Base-by-base conservation (phyloP, 2,329 filamentous ascomycete species). In the Claviceps sorghi region DNA sequence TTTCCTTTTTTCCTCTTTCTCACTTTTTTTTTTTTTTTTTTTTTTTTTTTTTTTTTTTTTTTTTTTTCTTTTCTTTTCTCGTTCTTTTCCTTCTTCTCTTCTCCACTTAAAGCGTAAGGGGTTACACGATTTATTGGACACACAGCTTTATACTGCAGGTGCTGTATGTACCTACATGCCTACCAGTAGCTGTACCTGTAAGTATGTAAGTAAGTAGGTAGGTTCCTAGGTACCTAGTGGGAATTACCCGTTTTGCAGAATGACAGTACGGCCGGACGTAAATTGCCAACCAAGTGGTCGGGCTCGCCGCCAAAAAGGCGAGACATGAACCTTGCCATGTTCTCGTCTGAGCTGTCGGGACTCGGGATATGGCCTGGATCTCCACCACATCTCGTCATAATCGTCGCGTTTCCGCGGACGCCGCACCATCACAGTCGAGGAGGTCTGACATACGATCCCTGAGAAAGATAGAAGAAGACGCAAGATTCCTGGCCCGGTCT, bases 371-470 rank as follows among this genome's bases (percentile, higher is more conserved):
- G 26, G 26, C 26, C 26, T 26, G 36, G n/a, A n/a, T 50, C 48
- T 49, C 54, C 56, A 57, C 56, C 50, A 44, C 46, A 47, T 45
- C 19, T 53, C 54, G 54, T 52, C 52, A 57, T 54, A 19, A 42
- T 50, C 43, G 36, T 45, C 49, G 49, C 46, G 51, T 48, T 48
- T 51, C 49, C 19, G 47, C 45, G 44, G 49, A 50, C 41, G 48
- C 50, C 51, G 29, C 36, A 29, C 48, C 42, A 19, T 42, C 29
- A 19, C 26, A 17, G 38, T 49, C 49, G 42, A 44, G 45, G 21
- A 54, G 51, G n/a, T n/a, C 44, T 60, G 58, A 60, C 57, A 59
- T 58, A 58, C 56, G 57, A 59, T 58, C 60, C 59, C 43, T 53
- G 58, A 61, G 9, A 22, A 44, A 36, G 11, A 11, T 13, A 38